These are phyloP conservation scores for Poronia punctata DNA, from an alignment of 495 filamentous ascomycete genomes.

Conservation along the genomic window DNA sequence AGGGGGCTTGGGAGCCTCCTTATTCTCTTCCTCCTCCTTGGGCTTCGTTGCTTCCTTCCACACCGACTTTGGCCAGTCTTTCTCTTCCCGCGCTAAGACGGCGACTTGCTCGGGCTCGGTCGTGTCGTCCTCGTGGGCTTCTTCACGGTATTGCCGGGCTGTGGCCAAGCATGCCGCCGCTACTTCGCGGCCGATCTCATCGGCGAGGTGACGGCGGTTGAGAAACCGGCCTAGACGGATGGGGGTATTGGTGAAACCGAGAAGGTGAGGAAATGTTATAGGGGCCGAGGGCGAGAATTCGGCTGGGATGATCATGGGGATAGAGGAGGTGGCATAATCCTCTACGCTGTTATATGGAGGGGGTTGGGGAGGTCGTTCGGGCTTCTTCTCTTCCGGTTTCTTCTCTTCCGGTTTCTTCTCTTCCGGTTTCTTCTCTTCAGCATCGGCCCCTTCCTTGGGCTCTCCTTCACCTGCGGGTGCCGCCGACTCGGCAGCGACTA, in stretches of 20 bases:
- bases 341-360: slow-evolving; percentile 60
- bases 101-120: slow-evolving; percentile 57
- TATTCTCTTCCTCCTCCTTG: slow-evolving; percentile 54
- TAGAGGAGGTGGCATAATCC: slow-evolving; percentile 57
- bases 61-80: slow-evolving; percentile 78
- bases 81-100: slow-evolving; percentile 71
- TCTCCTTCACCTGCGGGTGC: slow-evolving; percentile 22
- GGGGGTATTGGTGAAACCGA: slow-evolving; percentile 89
- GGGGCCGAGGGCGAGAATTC: slow-evolving; percentile 59
- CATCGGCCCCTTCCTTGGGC: slow-evolving; percentile 5
- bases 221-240: slow-evolving; percentile 83
- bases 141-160: slow-evolving; percentile 41
- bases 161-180: slow-evolving; percentile 72
- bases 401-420: slow-evolving; percentile 27
- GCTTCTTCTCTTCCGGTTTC: slow-evolving; percentile 39
- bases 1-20: slow-evolving; percentile 9
- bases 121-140: slow-evolving; percentile 6
- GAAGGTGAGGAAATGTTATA: slow-evolving; percentile 77
- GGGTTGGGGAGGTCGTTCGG: slow-evolving; percentile 43
- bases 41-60: slow-evolving; percentile 62
- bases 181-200: slow-evolving; percentile 81
- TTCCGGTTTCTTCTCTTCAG: slow-evolving; percentile 22
- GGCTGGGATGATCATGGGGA: slow-evolving; percentile 54
- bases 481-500: neutral
- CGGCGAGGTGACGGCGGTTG: slow-evolving; percentile 76